These are phyloP conservation scores for Talaromyces pinophilus DNA, from an alignment of 2,329 filamentous ascomycete species.

Conservation along the genomic window DNA sequence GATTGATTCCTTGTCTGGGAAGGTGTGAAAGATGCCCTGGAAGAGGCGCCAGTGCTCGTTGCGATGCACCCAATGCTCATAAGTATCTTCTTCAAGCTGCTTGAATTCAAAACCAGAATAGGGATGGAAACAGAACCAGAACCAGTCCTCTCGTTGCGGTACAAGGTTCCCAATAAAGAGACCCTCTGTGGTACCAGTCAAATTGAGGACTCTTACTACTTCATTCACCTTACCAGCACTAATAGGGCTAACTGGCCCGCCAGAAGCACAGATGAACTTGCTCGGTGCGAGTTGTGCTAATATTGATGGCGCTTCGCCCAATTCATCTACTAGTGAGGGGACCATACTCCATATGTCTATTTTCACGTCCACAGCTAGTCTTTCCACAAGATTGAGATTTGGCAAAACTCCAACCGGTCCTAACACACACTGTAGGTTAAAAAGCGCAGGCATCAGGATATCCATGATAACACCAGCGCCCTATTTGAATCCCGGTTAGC, in stretches of 20 bases:
- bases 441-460: slow-evolving; percentile 18
- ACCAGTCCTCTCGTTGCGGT: slow-evolving; percentile 14
- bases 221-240: slow-evolving; percentile 17
- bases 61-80: slow-evolving; percentile 41
- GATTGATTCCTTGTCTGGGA: slow-evolving; percentile 34
- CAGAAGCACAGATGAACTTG: slow-evolving; percentile 20
- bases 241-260: slow-evolving; percentile 9
- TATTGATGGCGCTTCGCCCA: slow-evolving; percentile 5
- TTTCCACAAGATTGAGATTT: slow-evolving; percentile 17
- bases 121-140: slow-evolving; percentile 24
- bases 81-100: slow-evolving; percentile 29
- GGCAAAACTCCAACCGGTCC: slow-evolving; percentile 14
- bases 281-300: neutral
- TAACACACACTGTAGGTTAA: slow-evolving; percentile 15
- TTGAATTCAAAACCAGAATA: slow-evolving; percentile 29
- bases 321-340: slow-evolving; percentile 13
- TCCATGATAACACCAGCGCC: slow-evolving; percentile 19
- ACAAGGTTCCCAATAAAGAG: slow-evolving; percentile 14
- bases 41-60: slow-evolving; percentile 30
- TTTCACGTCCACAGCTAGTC: neutral
- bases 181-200: slow-evolving; percentile 18
- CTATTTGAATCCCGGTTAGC: neutral
- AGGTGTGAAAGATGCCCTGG: slow-evolving; percentile 33
- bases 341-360: slow-evolving; percentile 21
- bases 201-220: slow-evolving; percentile 8